phyloP scores from a whole-genome alignment of 306 rosid species.

The Cicer pinnatifidum region DNA sequence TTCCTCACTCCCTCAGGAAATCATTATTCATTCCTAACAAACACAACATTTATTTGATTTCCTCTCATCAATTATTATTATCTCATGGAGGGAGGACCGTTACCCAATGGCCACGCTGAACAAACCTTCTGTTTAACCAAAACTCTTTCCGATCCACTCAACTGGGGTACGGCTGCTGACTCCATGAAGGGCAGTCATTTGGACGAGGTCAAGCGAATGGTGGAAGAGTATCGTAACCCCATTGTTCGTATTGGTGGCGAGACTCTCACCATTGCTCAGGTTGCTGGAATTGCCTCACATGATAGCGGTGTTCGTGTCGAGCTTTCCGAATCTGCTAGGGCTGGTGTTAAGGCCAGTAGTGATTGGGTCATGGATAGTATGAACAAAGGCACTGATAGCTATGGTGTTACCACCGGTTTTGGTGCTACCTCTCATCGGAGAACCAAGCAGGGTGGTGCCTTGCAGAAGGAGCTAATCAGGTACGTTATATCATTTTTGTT shows the following conservation, averaged over 20 bases:
- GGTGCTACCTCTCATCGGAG: slow-evolving; percentile 90
- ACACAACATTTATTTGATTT: neutral
- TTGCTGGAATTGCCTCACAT: slow-evolving; percentile 69
- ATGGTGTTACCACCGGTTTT: slow-evolving; percentile 94
- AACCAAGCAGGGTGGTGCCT: slow-evolving; percentile 91
- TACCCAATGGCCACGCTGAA: slow-evolving; percentile 31
- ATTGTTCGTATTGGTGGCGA: slow-evolving; percentile 69
- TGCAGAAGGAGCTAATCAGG: slow-evolving; percentile 86
- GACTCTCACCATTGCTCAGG: slow-evolving; percentile 73
- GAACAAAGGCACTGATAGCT: slow-evolving; percentile 76
- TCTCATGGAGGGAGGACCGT: slow-evolving; percentile 46
- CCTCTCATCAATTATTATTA: slow-evolving; percentile 21
- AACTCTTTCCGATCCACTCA: slow-evolving; percentile 56
- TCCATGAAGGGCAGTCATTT: slow-evolving; percentile 70
- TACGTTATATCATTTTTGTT: neutral
- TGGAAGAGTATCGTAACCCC: slow-evolving; percentile 68
- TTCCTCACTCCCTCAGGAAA: slow-evolving; percentile 43
- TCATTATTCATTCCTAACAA: neutral
- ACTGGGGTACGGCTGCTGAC: slow-evolving; percentile 74
- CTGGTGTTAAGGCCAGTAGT: slow-evolving; percentile 86
- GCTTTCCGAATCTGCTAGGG: slow-evolving; percentile 67
- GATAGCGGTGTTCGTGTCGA: slow-evolving; percentile 60
- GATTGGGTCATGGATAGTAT: slow-evolving; percentile 92
- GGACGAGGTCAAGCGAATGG: slow-evolving; percentile 94
- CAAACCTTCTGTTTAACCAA: slow-evolving; percentile 47